Base-by-base conservation (phyloP, 2,329 filamentous ascomycete species). In the Epicoccum nigrum region DNA sequence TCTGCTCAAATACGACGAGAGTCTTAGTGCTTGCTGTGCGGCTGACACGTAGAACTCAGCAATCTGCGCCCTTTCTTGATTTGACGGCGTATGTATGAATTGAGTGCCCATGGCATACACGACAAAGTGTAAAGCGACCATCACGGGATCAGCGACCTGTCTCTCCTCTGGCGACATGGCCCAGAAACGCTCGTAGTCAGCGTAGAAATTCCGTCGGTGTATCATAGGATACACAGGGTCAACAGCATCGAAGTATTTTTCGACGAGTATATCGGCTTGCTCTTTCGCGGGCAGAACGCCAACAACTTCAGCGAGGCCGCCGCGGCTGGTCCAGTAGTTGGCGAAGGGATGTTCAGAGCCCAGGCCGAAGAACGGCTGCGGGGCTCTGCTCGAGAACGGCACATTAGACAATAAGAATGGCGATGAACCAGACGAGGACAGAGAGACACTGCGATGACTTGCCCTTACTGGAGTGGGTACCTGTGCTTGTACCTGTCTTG, bases 191-290 rank as follows among this genome's bases (percentile, higher is more conserved):
- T 90, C 87, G 63, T 92, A 92, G 65, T 92, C 88, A 56, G 85
- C 83, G 59, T 89, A 89, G 68, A 92, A 92, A 6, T 84, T 86
- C 60, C 87, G 83, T 8, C 86, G 81, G 63, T 92, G 86, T 15
- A 92, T 81, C 83, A 92, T 91, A 13, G 89, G 89, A 70, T 92
- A 92, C 2, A 92, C 85, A 0, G 89, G 88, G 65, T 92, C 89
- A 40, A 92, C 87, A n/a, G 72, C 72, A 65, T 81, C 78, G 54
- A 82, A 81, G 60, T 80, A 82, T 55, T 78, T 80, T 13, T 75
- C 73, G 13, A 80, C 74, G 15, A 92, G 76, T 31, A 89, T 86
- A 59, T 92, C 88, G 45, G 87, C 87, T 70, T 92, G 88, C 7
- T 86, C 74, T 74, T 90, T 92, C 50, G 86, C 86, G 0, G 89